These are phyloP conservation scores for Quercus berberidifolia DNA, from an alignment of 306 rosid genomes.

Conservation along the genomic window DNA sequence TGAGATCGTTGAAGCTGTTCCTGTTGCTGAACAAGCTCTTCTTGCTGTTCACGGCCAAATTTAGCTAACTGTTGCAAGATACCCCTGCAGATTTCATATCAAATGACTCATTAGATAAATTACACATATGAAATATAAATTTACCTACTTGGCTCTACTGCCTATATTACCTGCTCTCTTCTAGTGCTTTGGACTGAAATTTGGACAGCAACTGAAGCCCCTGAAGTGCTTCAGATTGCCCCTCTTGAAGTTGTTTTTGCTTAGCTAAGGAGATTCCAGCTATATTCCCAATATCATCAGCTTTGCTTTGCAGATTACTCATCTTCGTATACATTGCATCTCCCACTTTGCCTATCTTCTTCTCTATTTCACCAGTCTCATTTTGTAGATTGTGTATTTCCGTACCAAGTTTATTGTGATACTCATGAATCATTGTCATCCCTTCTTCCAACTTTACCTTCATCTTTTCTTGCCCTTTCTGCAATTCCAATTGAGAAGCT, in stretches of 20 bases:
- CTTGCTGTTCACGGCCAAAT: conserved; percentile 59
- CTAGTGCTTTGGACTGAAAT: conserved; percentile 64
- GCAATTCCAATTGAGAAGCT: conserved; percentile 48
- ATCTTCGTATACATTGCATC: conserved; percentile 53
- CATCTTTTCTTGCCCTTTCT: conserved; percentile 63
- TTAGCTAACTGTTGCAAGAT: conserved; percentile 52
- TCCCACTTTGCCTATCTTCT: conserved; percentile 60
- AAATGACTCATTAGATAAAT: neutral
- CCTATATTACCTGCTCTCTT: conserved; percentile 66
- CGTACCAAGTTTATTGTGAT: conserved; percentile 43
- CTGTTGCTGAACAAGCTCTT: conserved; percentile 60
- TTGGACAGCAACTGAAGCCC: conserved; percentile 48
- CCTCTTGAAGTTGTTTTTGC: conserved; percentile 65
- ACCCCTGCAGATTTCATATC: conserved; percentile 31
- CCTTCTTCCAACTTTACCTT: conserved; percentile 54
- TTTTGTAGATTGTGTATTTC: conserved; percentile 52
- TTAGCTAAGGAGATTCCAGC: conserved; percentile 70
- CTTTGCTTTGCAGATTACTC: conserved; percentile 53
- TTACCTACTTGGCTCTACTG: neutral
- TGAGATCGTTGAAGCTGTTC: conserved; percentile 56
- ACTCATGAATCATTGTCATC: conserved; percentile 48
- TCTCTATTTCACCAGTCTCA: conserved; percentile 56
- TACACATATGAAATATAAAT: neutral
- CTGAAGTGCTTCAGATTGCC: conserved; percentile 67
- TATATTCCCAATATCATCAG: conserved; percentile 65